Percentiles rank a stretch among this genome's conserved stretches.
phyloP scores from a whole-genome alignment of 768 basidiomycete genomes.

The Dacryopinax primogenitus region DNA sequence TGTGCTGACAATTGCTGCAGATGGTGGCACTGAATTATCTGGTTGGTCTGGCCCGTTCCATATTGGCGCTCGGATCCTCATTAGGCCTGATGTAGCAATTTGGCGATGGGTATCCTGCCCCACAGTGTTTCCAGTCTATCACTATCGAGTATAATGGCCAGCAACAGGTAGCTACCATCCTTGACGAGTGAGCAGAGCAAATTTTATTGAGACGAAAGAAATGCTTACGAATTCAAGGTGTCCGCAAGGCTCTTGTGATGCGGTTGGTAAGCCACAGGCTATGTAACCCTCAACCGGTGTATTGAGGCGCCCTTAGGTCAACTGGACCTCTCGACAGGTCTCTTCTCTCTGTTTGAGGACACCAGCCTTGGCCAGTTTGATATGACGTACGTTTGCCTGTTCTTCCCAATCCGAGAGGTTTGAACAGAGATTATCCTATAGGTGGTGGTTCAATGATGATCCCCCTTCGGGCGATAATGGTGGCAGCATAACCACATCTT shows the following conservation, averaged over 20 bases:
- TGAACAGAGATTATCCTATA: neutral
- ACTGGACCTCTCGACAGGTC: neutral
- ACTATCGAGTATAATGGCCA: constrained; percentile 51
- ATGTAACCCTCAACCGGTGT: neutral
- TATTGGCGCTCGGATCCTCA: constrained; percentile 22
- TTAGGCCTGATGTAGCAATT: constrained; percentile 33
- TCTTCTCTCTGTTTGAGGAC: neutral
- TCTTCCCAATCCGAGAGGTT: neutral
- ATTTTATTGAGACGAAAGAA: neutral
- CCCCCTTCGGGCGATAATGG: neutral
- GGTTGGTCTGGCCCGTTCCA: neutral
- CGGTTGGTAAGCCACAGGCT: neutral
- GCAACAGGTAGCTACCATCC: constrained; percentile 43
- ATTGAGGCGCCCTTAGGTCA: neutral
- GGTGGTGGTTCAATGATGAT: constrained; percentile 4
- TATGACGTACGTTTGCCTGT: constrained; percentile 3
- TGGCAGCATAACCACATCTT: neutral
- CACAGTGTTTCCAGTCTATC: constrained; percentile 48
- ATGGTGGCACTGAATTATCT: constrained; percentile 42
- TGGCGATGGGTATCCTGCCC: constrained; percentile 49
- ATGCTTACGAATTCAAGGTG: neutral
- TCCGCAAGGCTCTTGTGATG: neutral
- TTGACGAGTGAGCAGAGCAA: constrained; percentile 35
- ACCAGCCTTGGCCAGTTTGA: constrained; percentile 9
- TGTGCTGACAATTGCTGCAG: constrained; percentile 22